phyloP scores from a whole-genome alignment of 441 rosid genomes.

The Jatropha podagrica region DNA sequence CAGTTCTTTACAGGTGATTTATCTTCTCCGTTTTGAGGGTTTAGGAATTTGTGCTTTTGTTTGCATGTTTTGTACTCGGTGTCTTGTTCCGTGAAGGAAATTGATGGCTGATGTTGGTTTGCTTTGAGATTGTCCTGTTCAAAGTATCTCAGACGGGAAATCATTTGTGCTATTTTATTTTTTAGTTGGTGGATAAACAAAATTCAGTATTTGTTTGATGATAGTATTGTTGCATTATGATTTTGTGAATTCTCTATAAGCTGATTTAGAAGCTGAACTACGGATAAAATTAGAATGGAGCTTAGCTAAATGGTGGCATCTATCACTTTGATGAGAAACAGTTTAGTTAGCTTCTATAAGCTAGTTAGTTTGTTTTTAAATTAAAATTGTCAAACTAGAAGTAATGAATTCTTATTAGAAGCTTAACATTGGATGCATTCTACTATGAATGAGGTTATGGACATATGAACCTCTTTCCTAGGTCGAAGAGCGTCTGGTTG shows the following conservation, averaged over 20 bases:
- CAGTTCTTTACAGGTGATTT: slow-evolving; percentile 85
- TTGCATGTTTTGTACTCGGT: neutral
- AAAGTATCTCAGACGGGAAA: neutral
- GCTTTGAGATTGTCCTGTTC: neutral
- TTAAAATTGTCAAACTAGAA: neutral
- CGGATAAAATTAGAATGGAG: neutral
- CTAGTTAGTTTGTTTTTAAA: neutral
- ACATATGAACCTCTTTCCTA: neutral
- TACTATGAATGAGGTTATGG: neutral
- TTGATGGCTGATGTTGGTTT: neutral
- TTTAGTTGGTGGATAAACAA: too few relatives aligned
- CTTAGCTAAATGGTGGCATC: neutral
- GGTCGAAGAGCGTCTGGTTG: neutral
- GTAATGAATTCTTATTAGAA: neutral
- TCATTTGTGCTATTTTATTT: neutral
- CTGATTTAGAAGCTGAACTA: too few relatives aligned
- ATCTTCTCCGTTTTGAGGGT: neutral
- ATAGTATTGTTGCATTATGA: too few relatives aligned
- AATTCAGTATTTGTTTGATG: too few relatives aligned
- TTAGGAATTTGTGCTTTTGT: neutral
- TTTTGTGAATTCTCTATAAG: too few relatives aligned
- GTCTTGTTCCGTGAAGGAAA: neutral
- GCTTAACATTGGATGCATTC: neutral
- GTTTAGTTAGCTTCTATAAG: neutral
- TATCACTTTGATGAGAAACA: neutral